Base-by-base conservation (phyloP, 169 alveolate species). In the Plasmodium knowlesi region DNA sequence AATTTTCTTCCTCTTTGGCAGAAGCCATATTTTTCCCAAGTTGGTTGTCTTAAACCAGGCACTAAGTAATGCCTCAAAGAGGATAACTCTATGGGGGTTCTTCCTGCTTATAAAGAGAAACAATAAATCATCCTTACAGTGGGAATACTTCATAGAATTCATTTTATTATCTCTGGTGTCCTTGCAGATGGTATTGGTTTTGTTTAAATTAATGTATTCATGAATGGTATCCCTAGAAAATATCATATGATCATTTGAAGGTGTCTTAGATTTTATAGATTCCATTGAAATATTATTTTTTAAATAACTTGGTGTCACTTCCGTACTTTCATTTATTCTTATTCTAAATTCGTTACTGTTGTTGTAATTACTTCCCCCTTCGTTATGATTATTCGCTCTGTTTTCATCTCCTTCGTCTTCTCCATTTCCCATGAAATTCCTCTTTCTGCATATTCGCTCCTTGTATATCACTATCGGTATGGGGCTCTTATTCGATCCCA, bases 401-500 rank as follows among this genome's bases (percentile, higher is more conserved):
- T 73, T 54, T 41, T n/a, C 78, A 8, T 41, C 76, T 12, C 73
- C 54, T 3, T 84, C 74, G 4, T 67, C 82, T 0, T 10, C 74
- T 28, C 25, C 30, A 30, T 19, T 2, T 1, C 2, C 2, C 34
- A 37, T 5, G 22, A 74, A 14, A 6, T 10, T 43, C 25, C 43
- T 39, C n/a, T 28, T 34, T n/a, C 34, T 32, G n/a, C 43, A 32
- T 67, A 80, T 80, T 19, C 61, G 74, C 8, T 91, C 84, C 50
- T 83, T 41, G 37, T 81, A 82, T 28, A 91, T 14, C 14, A 91
- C 39, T n/a, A 91, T 71, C 12, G 95, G 95, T 37, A 72, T 41
- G 5, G 95, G 92, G 16, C 79, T 91, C 28, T 71, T 91, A 46
- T 22, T 34, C 1, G 95, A 91, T 16, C 95, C 95, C 37, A 91